Base-by-base conservation (phyloP, 2,329 filamentous ascomycete genomes). In the Xylariaceae sp. region DNA sequence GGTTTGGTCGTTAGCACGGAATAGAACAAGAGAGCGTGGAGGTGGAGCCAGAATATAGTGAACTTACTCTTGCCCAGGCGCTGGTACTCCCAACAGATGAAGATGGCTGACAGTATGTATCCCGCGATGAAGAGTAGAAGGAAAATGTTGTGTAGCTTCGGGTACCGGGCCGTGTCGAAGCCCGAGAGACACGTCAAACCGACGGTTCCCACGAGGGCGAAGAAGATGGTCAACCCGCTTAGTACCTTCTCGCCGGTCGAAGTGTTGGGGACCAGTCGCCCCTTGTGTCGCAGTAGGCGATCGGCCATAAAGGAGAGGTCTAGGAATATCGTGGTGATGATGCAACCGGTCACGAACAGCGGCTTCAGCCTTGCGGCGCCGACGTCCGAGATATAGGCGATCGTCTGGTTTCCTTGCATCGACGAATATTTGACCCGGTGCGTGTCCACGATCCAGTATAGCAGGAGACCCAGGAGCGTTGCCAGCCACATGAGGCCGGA, bases 31-130 rank as follows among this genome's bases (percentile, higher is more conserved):
- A 9, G 9, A 26, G 23, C 23, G 23, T 9, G 4, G 23, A 26
- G 4, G 23, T 26, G 23, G 4, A 9, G 9, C 23, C 9, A 9
- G 23, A 26, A 26, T 9, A 44, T 6, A n/a, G n/a, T n/a, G n/a
- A 32, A 76, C 81, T 51, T 73, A 84, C 83, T 88, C 50, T 89
- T 86, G 21, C 92, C 91, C 1, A 98, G 81, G 2, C 90, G 87
- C 68, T 95, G 89, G 73, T 96, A 97, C 73, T 97, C 92, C 77
- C 85, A 87, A 78, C 93, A 97, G 63, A 93, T 89, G 74, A 93
- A 93, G 64, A 97, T 82, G 53, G 93, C 93, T 3, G 88, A 91
- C 52, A 96, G 70, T 51, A 97, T 78, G 72, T 96, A 98, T 32
- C 91, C 95, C 14, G 74, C 86, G 71, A 97, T 91, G 73, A 99